A percentile compares a stretch with the other conserved stretches of the same genome.
Evolutionary conservation across 75 land plant genomes (phyloP).

Genomic region (Azolla pinnata): DNA sequence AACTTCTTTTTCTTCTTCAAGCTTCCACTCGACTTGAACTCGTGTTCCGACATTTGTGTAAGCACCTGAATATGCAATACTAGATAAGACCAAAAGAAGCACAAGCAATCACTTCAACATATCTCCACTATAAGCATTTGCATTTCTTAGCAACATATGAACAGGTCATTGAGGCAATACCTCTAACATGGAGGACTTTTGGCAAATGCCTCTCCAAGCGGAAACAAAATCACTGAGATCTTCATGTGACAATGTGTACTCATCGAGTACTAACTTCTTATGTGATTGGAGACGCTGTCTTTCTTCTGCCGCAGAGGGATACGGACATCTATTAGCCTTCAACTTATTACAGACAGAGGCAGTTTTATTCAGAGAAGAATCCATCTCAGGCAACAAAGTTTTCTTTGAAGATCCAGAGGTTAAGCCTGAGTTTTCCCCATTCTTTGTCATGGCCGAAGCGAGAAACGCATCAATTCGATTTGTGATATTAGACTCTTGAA

Average conservation of each 20-base stretch:
- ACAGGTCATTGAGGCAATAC: slow-evolving; percentile 12
- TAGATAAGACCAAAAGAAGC: no score
- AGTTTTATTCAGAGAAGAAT: no score
- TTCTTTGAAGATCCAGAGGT: neutral
- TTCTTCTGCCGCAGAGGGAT: slow-evolving; percentile 74
- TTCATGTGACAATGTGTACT: slow-evolving; percentile 5
- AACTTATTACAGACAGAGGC: neutral
- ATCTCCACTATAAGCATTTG: neutral
- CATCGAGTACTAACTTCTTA: neutral
- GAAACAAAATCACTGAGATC: slow-evolving; percentile 31
- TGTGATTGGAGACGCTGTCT: slow-evolving; percentile 24
- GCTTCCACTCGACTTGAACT: neutral
- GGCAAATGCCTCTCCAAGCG: slow-evolving; percentile 56
- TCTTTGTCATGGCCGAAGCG: neutral
- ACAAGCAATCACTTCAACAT: no score
- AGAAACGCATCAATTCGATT: slow-evolving; percentile 1
- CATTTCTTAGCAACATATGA: neutral
- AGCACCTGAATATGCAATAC: slow-evolving; percentile 2
- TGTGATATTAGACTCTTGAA: neutral
- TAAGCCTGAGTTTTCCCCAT: neutral
- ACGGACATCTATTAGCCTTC: slow-evolving; percentile 54
- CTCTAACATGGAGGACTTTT: slow-evolving; percentile 23
- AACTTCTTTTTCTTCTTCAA: slow-evolving; percentile 14
- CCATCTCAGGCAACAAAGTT: neutral
- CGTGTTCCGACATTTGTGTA: neutral